These are phyloP conservation scores for Cunninghamia lanceolata DNA, from an alignment of 75 land plant species.

Conservation along the genomic window DNA sequence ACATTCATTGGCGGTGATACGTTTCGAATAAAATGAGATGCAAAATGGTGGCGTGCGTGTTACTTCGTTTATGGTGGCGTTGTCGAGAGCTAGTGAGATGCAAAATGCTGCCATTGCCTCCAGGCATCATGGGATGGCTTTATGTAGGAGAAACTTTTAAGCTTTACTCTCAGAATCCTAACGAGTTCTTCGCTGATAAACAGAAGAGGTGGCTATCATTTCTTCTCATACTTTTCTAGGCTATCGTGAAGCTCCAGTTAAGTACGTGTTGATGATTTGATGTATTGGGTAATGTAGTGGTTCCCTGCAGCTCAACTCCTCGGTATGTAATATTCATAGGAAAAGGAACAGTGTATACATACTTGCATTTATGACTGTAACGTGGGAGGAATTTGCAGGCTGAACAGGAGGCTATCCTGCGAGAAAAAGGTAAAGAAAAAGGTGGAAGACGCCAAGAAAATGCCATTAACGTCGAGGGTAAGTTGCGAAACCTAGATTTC, in stretches of 20 bases:
- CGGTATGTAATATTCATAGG: neutral
- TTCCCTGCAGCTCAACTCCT: no score
- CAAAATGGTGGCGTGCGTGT: neutral
- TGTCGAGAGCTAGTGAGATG: neutral
- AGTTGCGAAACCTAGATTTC: neutral
- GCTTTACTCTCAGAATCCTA: slow-evolving; percentile 74
- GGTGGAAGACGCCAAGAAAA: slow-evolving; percentile 36
- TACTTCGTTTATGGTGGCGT: neutral
- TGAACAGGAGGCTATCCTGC: slow-evolving; percentile 60
- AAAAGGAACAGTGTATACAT: neutral
- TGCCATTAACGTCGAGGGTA: slow-evolving; percentile 55
- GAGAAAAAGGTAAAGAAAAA: slow-evolving; percentile 18
- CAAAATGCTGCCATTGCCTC: slow-evolving; percentile 38
- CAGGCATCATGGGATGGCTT: slow-evolving; percentile 88
- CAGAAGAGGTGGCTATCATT: slow-evolving; percentile 42
- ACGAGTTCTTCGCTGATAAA: slow-evolving; percentile 63
- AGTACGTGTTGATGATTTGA: no score
- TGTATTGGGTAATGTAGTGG: no score
- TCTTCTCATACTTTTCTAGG: neutral
- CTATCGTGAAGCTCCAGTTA: no score
- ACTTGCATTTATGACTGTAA: slow-evolving; percentile 9
- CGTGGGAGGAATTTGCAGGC: slow-evolving; percentile 26
- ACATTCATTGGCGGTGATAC: no score
- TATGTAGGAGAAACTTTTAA: slow-evolving; percentile 77
- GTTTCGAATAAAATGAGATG: no score